Conservation (phyloP, 2,329 filamentous ascomycete genomes). For the Botryotinia convoluta region DNA sequence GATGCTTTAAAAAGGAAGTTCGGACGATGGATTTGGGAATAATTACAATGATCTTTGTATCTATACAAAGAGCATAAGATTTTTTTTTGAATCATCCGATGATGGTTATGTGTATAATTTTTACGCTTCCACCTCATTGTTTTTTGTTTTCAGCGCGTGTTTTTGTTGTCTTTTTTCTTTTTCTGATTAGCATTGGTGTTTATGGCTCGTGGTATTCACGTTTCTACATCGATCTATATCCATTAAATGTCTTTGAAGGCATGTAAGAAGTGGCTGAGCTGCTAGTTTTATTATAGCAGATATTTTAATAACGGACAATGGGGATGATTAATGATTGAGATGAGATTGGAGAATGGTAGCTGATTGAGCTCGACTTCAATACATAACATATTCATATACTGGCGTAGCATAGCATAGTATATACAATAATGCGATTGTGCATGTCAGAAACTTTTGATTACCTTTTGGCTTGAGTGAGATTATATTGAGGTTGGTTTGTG, state of each 20-base stretch:
- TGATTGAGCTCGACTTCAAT: not conserved
- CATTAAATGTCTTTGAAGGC: not conserved
- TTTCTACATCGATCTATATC: constrained; percentile 26
- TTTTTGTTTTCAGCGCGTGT: constrained; percentile 16
- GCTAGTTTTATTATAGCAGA: constrained; percentile 13
- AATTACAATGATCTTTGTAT: constrained; percentile 18
- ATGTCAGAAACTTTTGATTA: not conserved
- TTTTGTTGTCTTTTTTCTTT: constrained; percentile 16
- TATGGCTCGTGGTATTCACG: constrained; percentile 32
- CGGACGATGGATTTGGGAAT: not conserved
- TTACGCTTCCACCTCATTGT: constrained; percentile 26
- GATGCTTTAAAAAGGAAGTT: constrained; percentile 46
- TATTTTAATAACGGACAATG: constrained; percentile 17
- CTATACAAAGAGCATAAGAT: constrained; percentile 16
- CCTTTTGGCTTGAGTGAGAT: not conserved
- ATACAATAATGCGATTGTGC: constrained; percentile 12
- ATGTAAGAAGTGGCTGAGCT: constrained; percentile 3
- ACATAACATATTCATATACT: not conserved
- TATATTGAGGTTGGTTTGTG: too few species aligned
- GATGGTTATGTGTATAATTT: constrained; percentile 31
- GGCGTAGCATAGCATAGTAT: constrained; percentile 10
- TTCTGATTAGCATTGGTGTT: constrained; percentile 39
- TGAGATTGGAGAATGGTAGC: not conserved
- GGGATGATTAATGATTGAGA: constrained; percentile 14
- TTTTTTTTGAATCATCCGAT: constrained; percentile 24